These are phyloP conservation scores for Saturnispora diversa DNA, from an alignment of 805 yeast genomes.

Conservation along the genomic window DNA sequence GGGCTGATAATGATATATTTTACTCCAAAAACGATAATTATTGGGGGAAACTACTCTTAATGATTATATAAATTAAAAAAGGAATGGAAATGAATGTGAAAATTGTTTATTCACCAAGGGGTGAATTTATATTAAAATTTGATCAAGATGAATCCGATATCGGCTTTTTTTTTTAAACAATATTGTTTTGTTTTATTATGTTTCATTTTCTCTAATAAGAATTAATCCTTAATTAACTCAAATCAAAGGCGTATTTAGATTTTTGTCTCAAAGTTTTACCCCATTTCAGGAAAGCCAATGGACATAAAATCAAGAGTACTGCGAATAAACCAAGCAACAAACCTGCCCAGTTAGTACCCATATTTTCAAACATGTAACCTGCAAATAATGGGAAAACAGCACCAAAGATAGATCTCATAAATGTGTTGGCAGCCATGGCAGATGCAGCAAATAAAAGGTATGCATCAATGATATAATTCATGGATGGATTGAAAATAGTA, in stretches of 20 bases:
- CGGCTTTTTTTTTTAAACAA: neutral
- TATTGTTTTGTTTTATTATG: constrained; percentile 23
- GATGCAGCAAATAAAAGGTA: constrained; percentile 70
- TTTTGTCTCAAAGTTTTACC: constrained; percentile 49
- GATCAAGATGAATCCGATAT: too few relatives aligned
- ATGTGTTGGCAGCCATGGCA: constrained; percentile 66
- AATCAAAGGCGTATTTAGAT: constrained; percentile 45
- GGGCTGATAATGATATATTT: too few relatives aligned
- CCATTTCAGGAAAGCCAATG: constrained; percentile 52
- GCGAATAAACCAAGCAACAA: constrained; percentile 58
- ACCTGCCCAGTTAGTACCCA: constrained; percentile 79
- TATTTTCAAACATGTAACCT: constrained; percentile 54
- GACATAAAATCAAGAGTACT: constrained; percentile 53
- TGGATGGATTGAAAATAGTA: constrained; percentile 57
- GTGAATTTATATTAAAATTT: too few relatives aligned
- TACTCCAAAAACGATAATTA: too few relatives aligned
- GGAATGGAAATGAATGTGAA: neutral
- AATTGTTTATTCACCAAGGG: too few relatives aligned
- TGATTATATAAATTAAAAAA: too few relatives aligned
- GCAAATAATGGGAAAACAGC: constrained; percentile 53
- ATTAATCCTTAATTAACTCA: constrained; percentile 6
- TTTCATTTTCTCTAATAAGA: too few relatives aligned
- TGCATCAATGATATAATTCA: constrained; percentile 67
- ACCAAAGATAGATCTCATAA: constrained; percentile 60
- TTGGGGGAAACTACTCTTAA: too few relatives aligned